phyloP scores from a whole-genome alignment of 768 basidiomycete genomes.

The Psilocybe azurescens region DNA sequence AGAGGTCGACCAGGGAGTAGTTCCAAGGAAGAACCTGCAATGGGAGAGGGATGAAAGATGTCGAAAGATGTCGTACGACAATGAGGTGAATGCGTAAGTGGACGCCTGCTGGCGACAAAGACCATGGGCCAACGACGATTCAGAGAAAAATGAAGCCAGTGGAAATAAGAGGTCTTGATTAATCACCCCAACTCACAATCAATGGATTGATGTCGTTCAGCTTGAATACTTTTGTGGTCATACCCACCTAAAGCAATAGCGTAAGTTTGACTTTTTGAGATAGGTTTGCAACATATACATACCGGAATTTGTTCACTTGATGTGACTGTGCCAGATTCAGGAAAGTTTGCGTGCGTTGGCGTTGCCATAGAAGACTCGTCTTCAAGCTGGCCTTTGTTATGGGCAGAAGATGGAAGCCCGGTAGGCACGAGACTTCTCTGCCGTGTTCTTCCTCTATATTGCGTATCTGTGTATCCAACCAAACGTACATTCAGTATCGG shows the following conservation, averaged over 20 bases:
- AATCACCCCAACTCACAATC: slow-evolving; percentile 1
- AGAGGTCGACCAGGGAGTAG: too few species aligned
- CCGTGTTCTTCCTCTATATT: slow-evolving; percentile 24
- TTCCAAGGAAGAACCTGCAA: too few species aligned
- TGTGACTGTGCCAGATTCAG: background rate
- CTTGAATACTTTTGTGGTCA: background rate
- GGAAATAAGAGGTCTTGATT: background rate
- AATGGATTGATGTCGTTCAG: background rate
- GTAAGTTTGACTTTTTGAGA: background rate
- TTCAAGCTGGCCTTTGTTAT: background rate
- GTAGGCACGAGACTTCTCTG: slow-evolving; percentile 17
- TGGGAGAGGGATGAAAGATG: too few species aligned
- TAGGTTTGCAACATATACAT: background rate
- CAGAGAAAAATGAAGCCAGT: background rate
- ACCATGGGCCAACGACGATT: too few species aligned
- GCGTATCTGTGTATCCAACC: slow-evolving; percentile 29
- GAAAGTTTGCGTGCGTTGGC: background rate
- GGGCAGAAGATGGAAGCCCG: slow-evolving; percentile 4
- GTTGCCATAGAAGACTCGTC: background rate
- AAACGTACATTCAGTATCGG: slow-evolving; percentile 37
- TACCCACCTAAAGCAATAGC: background rate
- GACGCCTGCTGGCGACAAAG: too few species aligned
- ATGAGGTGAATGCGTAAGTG: too few species aligned
- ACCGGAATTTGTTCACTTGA: background rate
- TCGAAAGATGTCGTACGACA: too few species aligned